Evolutionary conservation across 257 asterid genomes (phyloP).

Genomic region (Paraleonurus japonicus): DNA sequence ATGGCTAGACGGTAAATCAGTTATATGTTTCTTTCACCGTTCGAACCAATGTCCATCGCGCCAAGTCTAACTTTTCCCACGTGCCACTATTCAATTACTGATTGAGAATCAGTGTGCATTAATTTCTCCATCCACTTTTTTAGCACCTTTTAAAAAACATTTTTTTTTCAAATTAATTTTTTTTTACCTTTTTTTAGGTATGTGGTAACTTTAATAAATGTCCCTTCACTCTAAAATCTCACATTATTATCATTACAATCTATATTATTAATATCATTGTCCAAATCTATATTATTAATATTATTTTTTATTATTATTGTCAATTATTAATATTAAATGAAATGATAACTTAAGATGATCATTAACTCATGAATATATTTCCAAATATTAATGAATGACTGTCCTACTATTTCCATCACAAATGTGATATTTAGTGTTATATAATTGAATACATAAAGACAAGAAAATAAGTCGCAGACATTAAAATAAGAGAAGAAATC

Average conservation of each 20-base stretch:
- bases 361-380: background rate
- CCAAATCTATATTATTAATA: no score
- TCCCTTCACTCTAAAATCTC: constrained; percentile 7
- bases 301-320: background rate
- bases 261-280: no score
- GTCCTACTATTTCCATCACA: background rate
- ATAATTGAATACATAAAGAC: constrained; percentile 13
- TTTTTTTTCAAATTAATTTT: background rate
- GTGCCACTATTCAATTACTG: constrained; percentile 30
- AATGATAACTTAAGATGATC: background rate
- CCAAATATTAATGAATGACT: constrained; percentile 10
- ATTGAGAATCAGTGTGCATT: constrained; percentile 19
- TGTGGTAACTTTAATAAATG: background rate
- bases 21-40: constrained; percentile 58
- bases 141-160: background rate
- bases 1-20: constrained; percentile 50
- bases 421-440: background rate
- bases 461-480: background rate
- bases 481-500: background rate
- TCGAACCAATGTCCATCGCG: constrained; percentile 36
- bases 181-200: background rate
- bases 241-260: constrained; percentile 5
- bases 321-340: constrained; percentile 14
- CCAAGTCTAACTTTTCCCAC: constrained; percentile 39
- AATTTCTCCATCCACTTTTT: constrained; percentile 28